Evolutionary conservation across 495 filamentous ascomycete genomes (phyloP), one percentile per base, ranked within the genome.

Genomic region (Trichoderma reesei): DNA sequence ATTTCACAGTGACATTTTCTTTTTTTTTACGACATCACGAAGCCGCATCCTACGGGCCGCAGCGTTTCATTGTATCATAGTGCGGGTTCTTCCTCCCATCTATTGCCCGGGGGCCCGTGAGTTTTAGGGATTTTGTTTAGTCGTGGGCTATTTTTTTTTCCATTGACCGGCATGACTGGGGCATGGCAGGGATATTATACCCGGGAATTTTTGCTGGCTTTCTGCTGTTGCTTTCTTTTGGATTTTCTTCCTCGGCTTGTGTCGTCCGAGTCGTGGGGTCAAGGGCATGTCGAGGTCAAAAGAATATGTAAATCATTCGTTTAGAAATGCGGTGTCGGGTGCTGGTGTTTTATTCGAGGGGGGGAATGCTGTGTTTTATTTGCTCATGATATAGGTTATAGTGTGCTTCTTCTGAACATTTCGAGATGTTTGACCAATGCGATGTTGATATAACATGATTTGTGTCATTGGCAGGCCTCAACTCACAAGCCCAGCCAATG

Each of bases 51-150:
- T 5, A 33, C 51, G 51, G 51, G 34, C 34, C 51, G 51, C 51
- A 56, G 51, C 51, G 20, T 56, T 56, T 56, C 51, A 56, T 56
- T 56, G 51, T 56, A 56, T 56, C 51, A 56, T 56, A 33, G 51
- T 34, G 51, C 20, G 51, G 51, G 11, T 56, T 33, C 31, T 14
- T 11, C 31, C 13, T 56, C 51, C 51, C 9, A 31, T 34, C 51
- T 56, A 26, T 31, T 26, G 26, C 3, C 20, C 11, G n/a, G 18
- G 51, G 16, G 10, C 51, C 51, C 26, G 26, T 34, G 51, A 33
- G 16, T 56, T 56, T 26, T 3, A 56, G 51, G 31, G 51, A 34
- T 56, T 56, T 56, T 31, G 18, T 33, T 56, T 34, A 4, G 51
- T 56, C 51, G 31, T 11, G 31, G 51, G 51, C 31, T 56, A 18